Evolutionary conservation across 495 filamentous ascomycete genomes (phyloP), one percentile per base, ranked within the genome.

Genomic region (Trypethelium eluteriae): DNA sequence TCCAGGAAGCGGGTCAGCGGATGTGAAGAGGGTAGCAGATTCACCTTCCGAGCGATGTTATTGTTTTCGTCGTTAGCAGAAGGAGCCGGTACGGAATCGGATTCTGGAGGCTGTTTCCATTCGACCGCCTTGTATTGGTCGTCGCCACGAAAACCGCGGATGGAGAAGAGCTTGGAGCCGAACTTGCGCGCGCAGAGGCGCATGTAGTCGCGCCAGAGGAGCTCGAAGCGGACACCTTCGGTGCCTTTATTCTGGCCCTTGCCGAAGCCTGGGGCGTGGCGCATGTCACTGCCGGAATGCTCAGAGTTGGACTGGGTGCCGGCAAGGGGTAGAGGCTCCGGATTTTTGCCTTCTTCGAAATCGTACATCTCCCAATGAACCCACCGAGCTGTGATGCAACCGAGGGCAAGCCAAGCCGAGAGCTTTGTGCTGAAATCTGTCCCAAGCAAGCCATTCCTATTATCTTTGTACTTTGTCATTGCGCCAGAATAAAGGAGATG

Each of bases 171-270:
- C 59, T 80, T 80, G 57, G 75, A 71, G 14, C 81, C 80, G 67
- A 87, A 89, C 70, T 91, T 90, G 3, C 83, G 77, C 36, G 81
- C 81, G 67, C 86, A 86, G 12, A 92, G 81, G 0, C 86, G 79
- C 83, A 91, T 89, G 75, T 91, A 91, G 75, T 91, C 88, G 3
- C 88, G 79, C 87, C 88, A 91, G 0, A 91, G 77, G 0, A 92
- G 78, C 68, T 92, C 86, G 65, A 89, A 87, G 2, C 89, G 83
- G 9, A 91, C 79, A 3, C 75, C 78, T n/a, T 79, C 79, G 0
- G 86, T 88, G n/a, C 89, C 88, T 62, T 84, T 82, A 71, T 84
- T 88, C 70, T 89, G 84, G 2, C 88, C 88, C 34, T 84, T 77
- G 10, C 84, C 86, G 64, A 82, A 89, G 7, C 84, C 86, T 2